These are phyloP conservation scores for Aspergillus ibericus DNA, from an alignment of 2,329 filamentous ascomycete species.

Conservation along the genomic window DNA sequence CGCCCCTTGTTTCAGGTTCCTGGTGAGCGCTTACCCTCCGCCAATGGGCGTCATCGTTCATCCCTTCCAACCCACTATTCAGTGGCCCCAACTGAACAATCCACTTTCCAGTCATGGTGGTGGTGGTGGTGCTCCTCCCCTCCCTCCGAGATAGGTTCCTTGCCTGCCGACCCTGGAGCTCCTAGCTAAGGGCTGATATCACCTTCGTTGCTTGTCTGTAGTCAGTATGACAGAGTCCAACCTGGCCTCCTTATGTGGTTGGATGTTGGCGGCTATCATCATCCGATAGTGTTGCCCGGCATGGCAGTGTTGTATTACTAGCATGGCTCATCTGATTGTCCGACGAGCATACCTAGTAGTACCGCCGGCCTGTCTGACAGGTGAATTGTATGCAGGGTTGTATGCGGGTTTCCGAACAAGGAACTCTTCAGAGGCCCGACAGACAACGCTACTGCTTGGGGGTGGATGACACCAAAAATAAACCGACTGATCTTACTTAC, in stretches of 20 bases:
- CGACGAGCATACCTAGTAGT: neutral
- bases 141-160: neutral
- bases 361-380: neutral
- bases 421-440: neutral
- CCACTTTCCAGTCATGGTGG: slow-evolving; percentile 5
- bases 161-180: neutral
- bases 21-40: slow-evolving; percentile 33
- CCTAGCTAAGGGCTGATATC: neutral
- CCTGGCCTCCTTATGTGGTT: slow-evolving; percentile 5
- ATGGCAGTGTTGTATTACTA: neutral
- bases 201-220: neutral
- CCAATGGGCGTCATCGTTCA: slow-evolving; percentile 19
- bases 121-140: neutral
- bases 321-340: slow-evolving; percentile 1
- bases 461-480: neutral
- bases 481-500: neutral
- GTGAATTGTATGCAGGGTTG: slow-evolving; percentile 1
- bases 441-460: neutral
- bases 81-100: slow-evolving; percentile 7
- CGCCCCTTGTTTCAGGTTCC: slow-evolving; percentile 35
- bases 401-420: slow-evolving; percentile 6
- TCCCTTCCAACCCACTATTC: slow-evolving; percentile 5
- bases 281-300: neutral
- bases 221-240: neutral
- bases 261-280: neutral